Evolutionary conservation across 169 alveolate species (phyloP).

Genomic region (Plasmodium adleri): DNA sequence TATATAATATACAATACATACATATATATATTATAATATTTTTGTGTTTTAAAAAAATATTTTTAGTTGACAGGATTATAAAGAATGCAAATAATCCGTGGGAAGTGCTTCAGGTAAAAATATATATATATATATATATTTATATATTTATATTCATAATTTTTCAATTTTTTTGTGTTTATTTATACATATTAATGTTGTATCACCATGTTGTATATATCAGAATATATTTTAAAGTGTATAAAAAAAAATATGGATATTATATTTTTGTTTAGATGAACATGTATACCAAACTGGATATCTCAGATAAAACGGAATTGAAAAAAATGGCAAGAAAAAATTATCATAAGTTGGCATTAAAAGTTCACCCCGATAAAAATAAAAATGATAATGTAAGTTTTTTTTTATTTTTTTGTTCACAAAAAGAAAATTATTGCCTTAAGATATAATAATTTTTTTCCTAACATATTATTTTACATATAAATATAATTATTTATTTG

Average conservation of each 20-base stretch:
- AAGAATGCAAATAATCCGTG: slow-evolving; percentile 53
- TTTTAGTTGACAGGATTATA: slow-evolving; percentile 61
- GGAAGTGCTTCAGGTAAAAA: slow-evolving; percentile 51
- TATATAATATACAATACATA: too few relatives aligned
- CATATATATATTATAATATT: too few relatives aligned
- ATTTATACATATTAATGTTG: not conserved
- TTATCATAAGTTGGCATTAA: slow-evolving; percentile 35
- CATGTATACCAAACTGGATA: slow-evolving; percentile 8
- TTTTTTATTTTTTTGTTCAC: too few relatives aligned
- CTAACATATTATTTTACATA: too few relatives aligned
- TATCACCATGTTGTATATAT: too few relatives aligned
- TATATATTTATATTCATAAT: not conserved
- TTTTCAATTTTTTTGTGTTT: not conserved
- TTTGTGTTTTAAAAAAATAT: too few relatives aligned
- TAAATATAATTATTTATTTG: too few relatives aligned
- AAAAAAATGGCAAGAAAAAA: slow-evolving; percentile 28
- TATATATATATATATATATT: not conserved
- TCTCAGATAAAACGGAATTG: slow-evolving; percentile 20
- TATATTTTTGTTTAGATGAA: slow-evolving; percentile 7
- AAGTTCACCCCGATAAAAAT: slow-evolving; percentile 60
- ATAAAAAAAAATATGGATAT: not conserved
- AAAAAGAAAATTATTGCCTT: too few relatives aligned
- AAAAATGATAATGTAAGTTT: slow-evolving; percentile 46
- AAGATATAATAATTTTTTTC: too few relatives aligned
- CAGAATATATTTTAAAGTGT: not conserved